Evolutionary conservation across 1,284 basidiomycete genomes (phyloP), one percentile per base, ranked within the genome.

Genomic region (Fomitopsis palustris): DNA sequence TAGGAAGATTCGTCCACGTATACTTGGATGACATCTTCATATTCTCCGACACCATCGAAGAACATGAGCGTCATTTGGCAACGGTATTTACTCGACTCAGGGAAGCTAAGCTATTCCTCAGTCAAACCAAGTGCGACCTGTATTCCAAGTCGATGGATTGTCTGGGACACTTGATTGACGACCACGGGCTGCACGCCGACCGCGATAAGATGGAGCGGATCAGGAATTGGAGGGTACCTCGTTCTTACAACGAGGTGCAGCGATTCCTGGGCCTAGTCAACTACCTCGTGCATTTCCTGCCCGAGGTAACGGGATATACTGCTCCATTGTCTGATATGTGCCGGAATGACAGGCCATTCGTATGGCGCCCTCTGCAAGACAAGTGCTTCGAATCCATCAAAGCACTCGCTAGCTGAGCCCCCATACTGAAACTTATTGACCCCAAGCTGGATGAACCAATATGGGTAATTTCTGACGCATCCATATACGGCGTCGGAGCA

Each of bases 381-480:
- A 58, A 58, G 35, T 76, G 73, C 51, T 75, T 78, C 29, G 67
- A 75, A 0, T 64, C 61, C 54, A 72, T 80, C 42, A 78, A 77
- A 57, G 41, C 38, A 0, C 57, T 70, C 1, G 74, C 72, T 12
- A 60, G 60, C 4, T 69, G 67, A 35, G 68, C 69, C 0, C 73
- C 71, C 0, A 66, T 77, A 0, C 57, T 79, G 0, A 39, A 59
- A 21, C 77, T 74, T 0, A 74, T 79, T 8, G 68, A 78, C 51
- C 66, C 68, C 0, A 38, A 52, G 2, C 58, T 43, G 1, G 47
- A 59, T 0, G 72, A 77, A 42, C 69, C 73, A 0, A 78, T 80
- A 3, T 80, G 76, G 75, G 53, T 80, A 0, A 74, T 80, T 2
- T 77, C 74, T 53, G 74, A 82, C 47, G 74, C 76, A 0, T 80